Conservation (phyloP, 768 basidiomycete species). For the Suillus brevipes region DNA sequence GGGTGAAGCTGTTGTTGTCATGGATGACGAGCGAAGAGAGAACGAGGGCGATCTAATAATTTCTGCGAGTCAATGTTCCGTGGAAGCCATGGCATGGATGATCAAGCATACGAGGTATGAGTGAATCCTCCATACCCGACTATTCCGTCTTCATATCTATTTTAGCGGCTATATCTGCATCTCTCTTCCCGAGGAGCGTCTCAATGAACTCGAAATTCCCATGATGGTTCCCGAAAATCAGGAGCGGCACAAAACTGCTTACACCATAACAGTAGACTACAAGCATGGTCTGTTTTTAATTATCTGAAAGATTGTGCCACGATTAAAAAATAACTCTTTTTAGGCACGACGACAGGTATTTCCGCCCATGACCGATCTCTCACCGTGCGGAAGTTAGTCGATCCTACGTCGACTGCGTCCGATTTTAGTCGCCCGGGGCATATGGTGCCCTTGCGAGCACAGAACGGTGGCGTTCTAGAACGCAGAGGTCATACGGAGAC, state of each 20-base stretch:
- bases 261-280: constrained; percentile 95
- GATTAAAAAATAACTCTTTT: neutral
- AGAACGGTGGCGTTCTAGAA: constrained; percentile 80
- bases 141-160: constrained; percentile 9
- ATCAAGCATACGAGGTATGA: constrained; percentile 91
- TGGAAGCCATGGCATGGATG: constrained; percentile 99
- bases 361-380: constrained; percentile 93
- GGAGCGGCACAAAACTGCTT: constrained; percentile 91
- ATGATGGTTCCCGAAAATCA: constrained; percentile 95
- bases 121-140: constrained; percentile 20
- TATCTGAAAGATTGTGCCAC: no score
- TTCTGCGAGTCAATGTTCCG: constrained; percentile 79
- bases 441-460: constrained; percentile 89
- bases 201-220: constrained; percentile 77
- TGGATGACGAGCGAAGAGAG: constrained; percentile 95
- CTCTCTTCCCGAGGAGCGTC: constrained; percentile 71
- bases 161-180: constrained; percentile 92
- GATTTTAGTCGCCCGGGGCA: constrained; percentile 95
- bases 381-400: constrained; percentile 82
- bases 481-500: constrained; percentile 94
- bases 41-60: constrained; percentile 98
- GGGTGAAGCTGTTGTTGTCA: constrained; percentile 93
- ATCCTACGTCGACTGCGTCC: constrained; percentile 47
- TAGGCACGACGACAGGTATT: constrained; percentile 93
- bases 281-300: constrained; percentile 58